A percentile compares a stretch with the other conserved stretches of the same genome.
These are phyloP conservation scores for Pythium rhizo-oryzae DNA, from an alignment of 352 stramenopile genomes.

Conservation along the genomic window DNA sequence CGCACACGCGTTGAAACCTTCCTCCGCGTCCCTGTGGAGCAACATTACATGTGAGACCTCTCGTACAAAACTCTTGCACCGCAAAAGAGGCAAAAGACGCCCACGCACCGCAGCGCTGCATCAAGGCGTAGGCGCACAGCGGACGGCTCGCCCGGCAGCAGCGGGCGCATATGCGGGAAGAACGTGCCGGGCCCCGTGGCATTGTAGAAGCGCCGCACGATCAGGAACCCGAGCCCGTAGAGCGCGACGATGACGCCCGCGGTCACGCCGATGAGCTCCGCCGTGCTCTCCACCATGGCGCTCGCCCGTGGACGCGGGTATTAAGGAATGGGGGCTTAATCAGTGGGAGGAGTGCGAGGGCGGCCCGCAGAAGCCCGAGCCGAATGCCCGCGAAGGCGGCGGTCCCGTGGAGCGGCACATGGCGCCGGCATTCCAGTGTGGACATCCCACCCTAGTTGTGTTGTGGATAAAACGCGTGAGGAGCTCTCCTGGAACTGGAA, in stretches of 20 bases:
- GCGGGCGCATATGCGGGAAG: not conserved
- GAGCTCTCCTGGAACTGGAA: not conserved
- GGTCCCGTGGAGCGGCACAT: too few relatives aligned
- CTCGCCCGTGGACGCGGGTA: too few relatives aligned
- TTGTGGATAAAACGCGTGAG: not conserved
- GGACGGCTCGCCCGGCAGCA: not conserved
- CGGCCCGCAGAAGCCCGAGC: too few relatives aligned
- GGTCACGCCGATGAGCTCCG: not conserved
- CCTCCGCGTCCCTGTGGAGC: constrained; percentile 34
- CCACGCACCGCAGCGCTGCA: constrained; percentile 18
- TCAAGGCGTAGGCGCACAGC: constrained; percentile 12
- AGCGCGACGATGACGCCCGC: not conserved
- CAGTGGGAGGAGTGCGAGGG: not conserved
- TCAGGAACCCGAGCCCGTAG: not conserved
- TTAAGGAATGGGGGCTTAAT: too few relatives aligned
- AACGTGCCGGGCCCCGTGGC: not conserved
- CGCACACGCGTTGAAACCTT: constrained; percentile 33
- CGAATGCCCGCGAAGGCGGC: too few relatives aligned
- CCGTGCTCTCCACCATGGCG: not conserved
- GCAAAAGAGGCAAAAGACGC: not conserved
- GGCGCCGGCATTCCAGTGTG: too few relatives aligned
- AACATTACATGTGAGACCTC: too few relatives aligned
- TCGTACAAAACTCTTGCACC: not conserved
- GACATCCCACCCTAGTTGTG: not conserved
- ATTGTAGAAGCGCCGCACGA: not conserved